phyloP scores from a whole-genome alignment of 352 stramenopile species.

The Aphanomyces astaci region DNA sequence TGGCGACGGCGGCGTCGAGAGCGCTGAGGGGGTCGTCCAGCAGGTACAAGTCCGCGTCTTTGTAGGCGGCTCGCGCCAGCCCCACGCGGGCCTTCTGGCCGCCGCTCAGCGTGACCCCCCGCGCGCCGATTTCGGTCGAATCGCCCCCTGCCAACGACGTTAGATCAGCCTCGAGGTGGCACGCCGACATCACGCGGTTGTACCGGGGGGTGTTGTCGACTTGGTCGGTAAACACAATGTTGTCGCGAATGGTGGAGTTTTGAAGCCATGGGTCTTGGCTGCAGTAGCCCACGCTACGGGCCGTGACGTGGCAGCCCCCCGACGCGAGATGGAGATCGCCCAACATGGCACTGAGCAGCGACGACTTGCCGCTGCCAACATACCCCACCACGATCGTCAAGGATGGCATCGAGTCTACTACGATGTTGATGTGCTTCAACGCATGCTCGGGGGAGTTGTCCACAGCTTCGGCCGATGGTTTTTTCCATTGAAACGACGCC shows the following conservation, averaged over 20 bases:
- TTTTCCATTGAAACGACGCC: not conserved
- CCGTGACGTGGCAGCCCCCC: slow-evolving; percentile 22
- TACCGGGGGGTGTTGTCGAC: slow-evolving; percentile 32
- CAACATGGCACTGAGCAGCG: slow-evolving; percentile 41
- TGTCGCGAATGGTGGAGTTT: slow-evolving; percentile 41
- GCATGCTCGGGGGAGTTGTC: too few species aligned
- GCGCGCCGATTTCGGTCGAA: slow-evolving; percentile 55
- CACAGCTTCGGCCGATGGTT: not conserved
- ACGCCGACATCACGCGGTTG: slow-evolving; percentile 60
- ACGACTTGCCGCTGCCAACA: slow-evolving; percentile 58
- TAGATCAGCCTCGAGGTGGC: slow-evolving; percentile 84
- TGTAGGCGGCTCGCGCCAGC: slow-evolving; percentile 52
- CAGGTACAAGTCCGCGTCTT: slow-evolving; percentile 44
- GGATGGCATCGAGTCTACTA: slow-evolving; percentile 47
- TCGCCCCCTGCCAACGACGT: slow-evolving; percentile 81
- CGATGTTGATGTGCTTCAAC: slow-evolving; percentile 41
- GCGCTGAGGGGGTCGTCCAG: slow-evolving; percentile 63
- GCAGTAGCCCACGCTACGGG: slow-evolving; percentile 32
- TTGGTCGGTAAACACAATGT: slow-evolving; percentile 32
- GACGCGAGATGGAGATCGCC: slow-evolving; percentile 32
- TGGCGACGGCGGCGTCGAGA: slow-evolving; percentile 42
- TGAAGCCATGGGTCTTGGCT: slow-evolving; percentile 55
- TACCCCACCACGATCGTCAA: slow-evolving; percentile 54
- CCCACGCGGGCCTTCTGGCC: slow-evolving; percentile 72
- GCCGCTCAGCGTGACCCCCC: slow-evolving; percentile 78